phyloP scores from a whole-genome alignment of 2,329 filamentous ascomycete species.

The Penicillium aurantiogriseum region DNA sequence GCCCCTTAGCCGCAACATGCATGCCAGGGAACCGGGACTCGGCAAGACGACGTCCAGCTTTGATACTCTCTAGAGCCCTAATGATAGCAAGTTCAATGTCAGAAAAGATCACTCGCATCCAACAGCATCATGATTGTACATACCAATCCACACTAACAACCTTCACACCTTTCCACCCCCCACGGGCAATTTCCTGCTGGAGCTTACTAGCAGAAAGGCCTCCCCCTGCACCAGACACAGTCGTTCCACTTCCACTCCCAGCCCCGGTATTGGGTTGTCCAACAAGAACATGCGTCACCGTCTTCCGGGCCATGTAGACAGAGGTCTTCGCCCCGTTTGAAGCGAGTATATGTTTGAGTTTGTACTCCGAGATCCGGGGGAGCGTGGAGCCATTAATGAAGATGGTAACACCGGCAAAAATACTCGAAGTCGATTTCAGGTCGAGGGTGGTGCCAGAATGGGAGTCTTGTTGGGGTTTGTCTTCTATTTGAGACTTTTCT shows the following conservation, averaged over 20 bases:
- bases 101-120: constrained; percentile 19
- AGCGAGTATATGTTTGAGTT: constrained; percentile 73
- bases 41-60: constrained; percentile 68
- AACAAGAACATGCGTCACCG: constrained; percentile 83
- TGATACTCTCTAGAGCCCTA: constrained; percentile 81
- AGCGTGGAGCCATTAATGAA: constrained; percentile 87
- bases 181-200: constrained; percentile 71
- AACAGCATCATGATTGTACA: constrained; percentile 28
- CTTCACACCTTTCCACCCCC: constrained; percentile 68
- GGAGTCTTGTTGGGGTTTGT: neutral
- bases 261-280: constrained; percentile 55
- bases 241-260: neutral
- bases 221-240: constrained; percentile 60
- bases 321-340: constrained; percentile 72
- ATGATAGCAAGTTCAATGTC: neutral
- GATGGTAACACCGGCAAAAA: constrained; percentile 71
- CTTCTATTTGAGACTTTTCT: neutral
- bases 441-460: neutral
- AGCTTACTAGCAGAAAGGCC: constrained; percentile 75
- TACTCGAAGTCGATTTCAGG: constrained; percentile 34
- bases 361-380: constrained; percentile 80
- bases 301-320: constrained; percentile 66
- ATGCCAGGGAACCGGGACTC: constrained; percentile 70
- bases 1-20: constrained; percentile 60
- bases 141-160: constrained; percentile 81